Base-by-base conservation (phyloP, 345 rosid species). In the Diplotaxis tenuifolia region DNA sequence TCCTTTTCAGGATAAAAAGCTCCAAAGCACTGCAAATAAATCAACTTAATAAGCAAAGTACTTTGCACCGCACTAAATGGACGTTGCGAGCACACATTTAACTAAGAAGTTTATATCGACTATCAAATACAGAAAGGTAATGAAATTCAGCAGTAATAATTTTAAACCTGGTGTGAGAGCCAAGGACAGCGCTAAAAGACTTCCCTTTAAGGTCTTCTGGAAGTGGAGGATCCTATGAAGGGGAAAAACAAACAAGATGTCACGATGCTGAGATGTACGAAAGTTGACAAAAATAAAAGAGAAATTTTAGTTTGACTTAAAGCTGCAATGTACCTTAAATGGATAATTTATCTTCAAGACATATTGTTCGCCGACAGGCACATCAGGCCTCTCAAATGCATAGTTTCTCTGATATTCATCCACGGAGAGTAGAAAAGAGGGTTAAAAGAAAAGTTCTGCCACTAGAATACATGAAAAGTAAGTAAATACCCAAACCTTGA, bases 1-100 rank as follows among this genome's bases (percentile, higher is more conserved):
- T 92, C 83, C 97, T 88, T 73, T 90, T 95, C 53, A 95, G 81
- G 69, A 95, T 92, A 76, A 95, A 87, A 78, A 85, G 99, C 81
- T 95, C 99, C 84, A 95, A 82, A 58, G 96, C 98, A 83, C 99
- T 95, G 96, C 81, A 85, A 8, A 76, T 72, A 31, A 60, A 60
- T 16, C 15, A 38, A 59, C 18, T 57, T 65, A 53, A 65, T 62
- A 56, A 47, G 54, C 23, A 29, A 22, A 45, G 56, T 23, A 62
- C 42, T 2, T 22, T 47, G 18, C 66, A 57, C 19, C 4, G 8
- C 27, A 19, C 61, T 12, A 19, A 64, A 71, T 11, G 50, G 21
- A 50, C 58, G 36, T 21, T 66, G 62, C 28, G 28, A 6, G 12
- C 47, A 56, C 65, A 49, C 29, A 68, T n/a, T 60, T 25, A 27